These are phyloP conservation scores for Grosmannia penicillata DNA, from an alignment of 2,329 filamentous ascomycete genomes.

Conservation along the genomic window DNA sequence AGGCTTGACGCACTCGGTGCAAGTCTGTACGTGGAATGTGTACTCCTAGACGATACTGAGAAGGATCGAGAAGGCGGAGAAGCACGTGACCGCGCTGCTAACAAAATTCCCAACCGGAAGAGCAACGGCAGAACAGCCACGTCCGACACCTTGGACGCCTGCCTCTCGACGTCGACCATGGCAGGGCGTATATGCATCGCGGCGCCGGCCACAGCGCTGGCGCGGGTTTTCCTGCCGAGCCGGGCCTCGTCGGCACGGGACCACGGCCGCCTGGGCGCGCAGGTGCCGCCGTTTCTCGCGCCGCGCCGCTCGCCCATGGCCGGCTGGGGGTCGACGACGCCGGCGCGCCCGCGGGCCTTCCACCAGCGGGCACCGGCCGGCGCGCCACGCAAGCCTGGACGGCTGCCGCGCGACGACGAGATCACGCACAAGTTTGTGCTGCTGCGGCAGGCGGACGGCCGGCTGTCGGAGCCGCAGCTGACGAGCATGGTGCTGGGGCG, in stretches of 20 bases:
- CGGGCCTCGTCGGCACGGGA: neutral
- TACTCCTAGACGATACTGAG: no score
- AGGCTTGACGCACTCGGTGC: no score
- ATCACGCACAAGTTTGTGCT: constrained; percentile 23
- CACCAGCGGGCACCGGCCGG: neutral
- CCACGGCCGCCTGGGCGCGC: no score
- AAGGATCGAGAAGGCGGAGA: no score
- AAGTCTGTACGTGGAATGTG: no score
- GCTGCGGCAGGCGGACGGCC: constrained; percentile 19
- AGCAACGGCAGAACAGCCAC: no score
- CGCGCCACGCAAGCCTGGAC: constrained; percentile 7
- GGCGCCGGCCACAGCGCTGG: constrained; percentile 29
- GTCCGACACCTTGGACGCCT: no score
- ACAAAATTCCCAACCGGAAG: no score
- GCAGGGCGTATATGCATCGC: constrained; percentile 22
- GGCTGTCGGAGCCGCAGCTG: constrained; percentile 22
- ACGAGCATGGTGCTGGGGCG: constrained; percentile 25
- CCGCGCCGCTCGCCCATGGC: neutral
- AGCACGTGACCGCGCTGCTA: no score
- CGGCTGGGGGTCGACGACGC: neutral
- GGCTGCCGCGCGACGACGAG: constrained; percentile 26
- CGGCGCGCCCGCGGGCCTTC: neutral
- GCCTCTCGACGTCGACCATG: constrained; percentile 19
- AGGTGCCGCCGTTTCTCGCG: neutral
- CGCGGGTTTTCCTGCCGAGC: constrained; percentile 24